Conservation (phyloP, 495 filamentous ascomycete genomes). For the Penicillium diatomitis region DNA sequence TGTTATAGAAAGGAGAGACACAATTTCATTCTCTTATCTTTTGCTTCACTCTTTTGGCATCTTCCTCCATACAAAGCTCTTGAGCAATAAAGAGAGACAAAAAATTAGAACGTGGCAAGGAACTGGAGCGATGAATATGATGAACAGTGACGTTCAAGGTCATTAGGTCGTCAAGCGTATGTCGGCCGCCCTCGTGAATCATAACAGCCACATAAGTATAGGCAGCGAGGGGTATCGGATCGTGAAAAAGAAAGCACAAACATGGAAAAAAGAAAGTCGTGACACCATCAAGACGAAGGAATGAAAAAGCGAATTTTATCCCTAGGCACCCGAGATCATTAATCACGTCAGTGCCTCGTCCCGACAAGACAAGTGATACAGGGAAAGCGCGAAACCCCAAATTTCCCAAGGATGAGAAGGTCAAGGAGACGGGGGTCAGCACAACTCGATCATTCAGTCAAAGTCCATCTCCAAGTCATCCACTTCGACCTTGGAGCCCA, state of each 20-base stretch:
- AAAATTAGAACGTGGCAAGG: too few species aligned
- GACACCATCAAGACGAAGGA: background rate
- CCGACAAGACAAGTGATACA: too few species aligned
- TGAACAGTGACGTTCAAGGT: background rate
- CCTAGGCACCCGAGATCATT: too few species aligned
- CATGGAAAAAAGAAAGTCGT: background rate
- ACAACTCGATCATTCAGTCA: slow-evolving; percentile 2
- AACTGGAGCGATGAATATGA: too few species aligned
- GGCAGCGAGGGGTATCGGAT: slow-evolving; percentile 18
- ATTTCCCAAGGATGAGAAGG: too few species aligned
- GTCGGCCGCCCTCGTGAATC: too few species aligned
- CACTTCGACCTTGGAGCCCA: slow-evolving; percentile 72
- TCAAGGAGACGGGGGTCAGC: too few species aligned
- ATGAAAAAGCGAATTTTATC: background rate
- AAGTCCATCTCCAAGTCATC: slow-evolving; percentile 46
- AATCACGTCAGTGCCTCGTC: too few species aligned
- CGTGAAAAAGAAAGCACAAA: slow-evolving; percentile 2
- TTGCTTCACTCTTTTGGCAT: background rate
- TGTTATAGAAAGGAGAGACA: too few species aligned
- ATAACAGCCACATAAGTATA: too few species aligned
- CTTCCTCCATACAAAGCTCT: background rate
- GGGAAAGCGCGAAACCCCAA: too few species aligned
- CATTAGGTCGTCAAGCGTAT: slow-evolving; percentile 13
- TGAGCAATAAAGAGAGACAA: background rate
- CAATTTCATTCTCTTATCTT: too few species aligned